Evolutionary conservation across 2,329 filamentous ascomycete genomes (phyloP).

Genomic region (Neonectria faginata): DNA sequence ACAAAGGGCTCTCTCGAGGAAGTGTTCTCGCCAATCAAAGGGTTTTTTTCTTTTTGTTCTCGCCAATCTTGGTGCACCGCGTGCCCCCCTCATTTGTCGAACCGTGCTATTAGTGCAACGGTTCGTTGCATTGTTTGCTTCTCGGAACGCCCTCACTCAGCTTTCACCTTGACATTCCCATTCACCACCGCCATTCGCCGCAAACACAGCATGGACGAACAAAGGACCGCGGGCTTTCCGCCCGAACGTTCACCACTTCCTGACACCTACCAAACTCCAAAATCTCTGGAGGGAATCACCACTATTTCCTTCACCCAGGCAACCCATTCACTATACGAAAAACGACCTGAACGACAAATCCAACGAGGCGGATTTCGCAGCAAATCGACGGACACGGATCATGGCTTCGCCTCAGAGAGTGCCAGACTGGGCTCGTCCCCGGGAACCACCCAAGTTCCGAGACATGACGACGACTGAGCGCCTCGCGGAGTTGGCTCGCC

Average conservation of each 20-base stretch:
- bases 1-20: not conserved
- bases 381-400: not conserved
- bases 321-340: not conserved
- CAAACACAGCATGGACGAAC: not conserved
- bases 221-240: not conserved
- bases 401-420: not conserved
- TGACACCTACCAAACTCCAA: not conserved
- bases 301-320: not conserved
- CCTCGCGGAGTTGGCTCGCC: not conserved
- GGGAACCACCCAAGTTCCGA: not conserved
- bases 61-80: not conserved
- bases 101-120: not conserved
- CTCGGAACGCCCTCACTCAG: not conserved
- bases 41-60: not conserved
- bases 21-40: too few relatives aligned
- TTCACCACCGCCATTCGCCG: not conserved
- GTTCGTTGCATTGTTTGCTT: slow-evolving; percentile 1
- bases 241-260: not conserved
- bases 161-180: not conserved
- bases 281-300: not conserved
- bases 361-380: not conserved
- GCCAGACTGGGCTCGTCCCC: not conserved
- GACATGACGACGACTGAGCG: not conserved
- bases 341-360: not conserved
- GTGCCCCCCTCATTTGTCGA: not conserved